Conservation (phyloP, 2,329 filamentous ascomycete species). For the Hypoxylon sp. region DNA sequence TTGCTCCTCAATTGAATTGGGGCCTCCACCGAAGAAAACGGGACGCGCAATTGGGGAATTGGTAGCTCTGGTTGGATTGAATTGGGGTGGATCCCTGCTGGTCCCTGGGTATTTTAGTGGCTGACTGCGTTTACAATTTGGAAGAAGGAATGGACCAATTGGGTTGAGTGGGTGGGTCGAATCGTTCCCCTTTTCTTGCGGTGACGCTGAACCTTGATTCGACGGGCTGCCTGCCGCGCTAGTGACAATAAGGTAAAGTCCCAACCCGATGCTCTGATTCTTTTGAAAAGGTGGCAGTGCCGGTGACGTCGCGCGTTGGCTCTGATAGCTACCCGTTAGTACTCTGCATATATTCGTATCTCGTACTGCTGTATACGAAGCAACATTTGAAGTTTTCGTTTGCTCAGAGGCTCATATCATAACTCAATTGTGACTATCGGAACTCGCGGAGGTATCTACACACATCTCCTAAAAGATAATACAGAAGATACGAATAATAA, state of each 20-base stretch:
- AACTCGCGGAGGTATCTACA: not conserved
- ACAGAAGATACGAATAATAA: conserved; percentile 1
- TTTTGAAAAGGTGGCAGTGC: conserved; percentile 15
- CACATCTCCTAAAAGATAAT: not conserved
- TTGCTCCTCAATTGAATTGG: conserved; percentile 8
- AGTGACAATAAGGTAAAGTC: conserved; percentile 11
- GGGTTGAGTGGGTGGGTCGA: conserved; percentile 4
- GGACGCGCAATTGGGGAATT: conserved; percentile 38
- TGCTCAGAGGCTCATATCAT: not conserved
- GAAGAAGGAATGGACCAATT: conserved; percentile 13
- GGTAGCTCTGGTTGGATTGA: conserved; percentile 8
- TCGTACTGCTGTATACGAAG: conserved; percentile 9
- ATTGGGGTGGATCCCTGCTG: conserved; percentile 21
- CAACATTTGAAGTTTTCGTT: not conserved
- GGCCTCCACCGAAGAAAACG: conserved; percentile 18
- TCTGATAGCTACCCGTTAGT: conserved; percentile 18
- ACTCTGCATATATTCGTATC: conserved; percentile 6
- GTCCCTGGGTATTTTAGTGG: conserved; percentile 8
- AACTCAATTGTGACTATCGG: not conserved
- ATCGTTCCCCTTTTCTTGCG: conserved; percentile 15
- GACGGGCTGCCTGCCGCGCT: not conserved
- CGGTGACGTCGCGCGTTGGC: conserved; percentile 32
- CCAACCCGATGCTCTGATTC: conserved; percentile 5
- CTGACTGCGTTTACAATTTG: conserved; percentile 11
- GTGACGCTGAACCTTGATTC: conserved; percentile 2